These are phyloP conservation scores for Fallopia convolvulus DNA, from an alignment of 148 eudicot species.

Conservation along the genomic window DNA sequence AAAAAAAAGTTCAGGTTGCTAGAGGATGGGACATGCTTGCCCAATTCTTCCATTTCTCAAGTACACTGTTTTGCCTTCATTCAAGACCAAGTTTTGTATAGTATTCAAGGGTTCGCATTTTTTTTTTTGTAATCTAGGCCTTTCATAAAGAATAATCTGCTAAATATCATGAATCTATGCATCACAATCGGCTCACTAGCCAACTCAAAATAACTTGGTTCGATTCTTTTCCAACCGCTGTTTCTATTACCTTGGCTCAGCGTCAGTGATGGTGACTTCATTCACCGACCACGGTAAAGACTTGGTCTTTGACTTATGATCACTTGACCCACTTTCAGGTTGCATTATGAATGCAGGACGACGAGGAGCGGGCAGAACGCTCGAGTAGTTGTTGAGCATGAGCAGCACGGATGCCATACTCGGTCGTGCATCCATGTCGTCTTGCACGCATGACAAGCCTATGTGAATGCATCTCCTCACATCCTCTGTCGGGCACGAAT, in stretches of 20 bases:
- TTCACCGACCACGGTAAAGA: constrained; percentile 12
- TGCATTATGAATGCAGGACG: constrained; percentile 17
- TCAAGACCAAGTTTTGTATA: no score
- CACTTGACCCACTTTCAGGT: background rate
- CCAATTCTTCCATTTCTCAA: no score
- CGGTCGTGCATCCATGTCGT: constrained; percentile 31
- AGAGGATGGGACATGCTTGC: no score
- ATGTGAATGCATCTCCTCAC: constrained; percentile 40
- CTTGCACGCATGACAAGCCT: constrained; percentile 44
- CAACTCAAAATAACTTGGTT: no score
- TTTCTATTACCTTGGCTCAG: background rate
- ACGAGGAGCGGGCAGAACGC: constrained; percentile 21
- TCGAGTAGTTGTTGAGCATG: constrained; percentile 27
- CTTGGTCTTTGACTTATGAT: constrained; percentile 11
- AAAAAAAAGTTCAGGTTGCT: no score
- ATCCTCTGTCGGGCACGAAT: constrained; percentile 16
- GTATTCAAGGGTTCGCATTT: no score
- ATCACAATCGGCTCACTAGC: no score
- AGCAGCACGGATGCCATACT: constrained; percentile 30
- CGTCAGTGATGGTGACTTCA: constrained; percentile 17
- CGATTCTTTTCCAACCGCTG: no score
- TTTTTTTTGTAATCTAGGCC: no score
- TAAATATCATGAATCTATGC: no score
- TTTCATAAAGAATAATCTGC: no score
- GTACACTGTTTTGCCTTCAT: no score